These are phyloP conservation scores for Leucocoprinus leucothites DNA, from an alignment of 768 basidiomycete species.

Conservation along the genomic window DNA sequence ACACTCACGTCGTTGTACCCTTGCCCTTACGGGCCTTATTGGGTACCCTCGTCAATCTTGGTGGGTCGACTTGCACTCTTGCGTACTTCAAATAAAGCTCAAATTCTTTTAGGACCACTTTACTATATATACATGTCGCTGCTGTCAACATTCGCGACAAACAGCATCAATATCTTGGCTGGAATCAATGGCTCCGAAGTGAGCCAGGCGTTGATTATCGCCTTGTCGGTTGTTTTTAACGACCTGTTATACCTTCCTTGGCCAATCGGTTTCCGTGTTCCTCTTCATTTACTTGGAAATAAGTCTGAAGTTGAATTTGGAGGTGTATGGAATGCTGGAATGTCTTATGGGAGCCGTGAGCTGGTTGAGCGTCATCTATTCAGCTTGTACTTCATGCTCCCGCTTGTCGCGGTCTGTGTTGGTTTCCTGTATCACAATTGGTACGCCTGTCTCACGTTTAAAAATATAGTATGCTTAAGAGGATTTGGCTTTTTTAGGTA, in stretches of 20 bases:
- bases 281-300: conserved; percentile 65
- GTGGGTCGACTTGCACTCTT: conserved; percentile 40
- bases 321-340: conserved; percentile 78
- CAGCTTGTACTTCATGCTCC: conserved; percentile 96
- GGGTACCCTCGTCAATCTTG: conserved; percentile 82
- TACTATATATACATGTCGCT: conserved; percentile 98
- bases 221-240: conserved; percentile 85
- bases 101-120: conserved; percentile 64
- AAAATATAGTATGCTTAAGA: neutral
- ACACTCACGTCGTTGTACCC: conserved; percentile 92
- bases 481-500: conserved; percentile 65
- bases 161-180: conserved; percentile 98
- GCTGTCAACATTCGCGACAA: conserved; percentile 94
- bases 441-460: conserved; percentile 41
- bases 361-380: conserved; percentile 93
- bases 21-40: conserved; percentile 72
- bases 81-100: neutral
- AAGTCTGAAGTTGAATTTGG: conserved; percentile 69
- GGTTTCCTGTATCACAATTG: conserved; percentile 97
- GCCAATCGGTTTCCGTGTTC: conserved; percentile 72
- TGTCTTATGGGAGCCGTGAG: conserved; percentile 82
- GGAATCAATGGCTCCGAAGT: conserved; percentile 98
- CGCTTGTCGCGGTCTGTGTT: conserved; percentile 83
- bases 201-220: conserved; percentile 89
- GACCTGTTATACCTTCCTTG: conserved; percentile 94